Base-by-base conservation (phyloP, 179 eudicot species). In the Camellia oleifera region DNA sequence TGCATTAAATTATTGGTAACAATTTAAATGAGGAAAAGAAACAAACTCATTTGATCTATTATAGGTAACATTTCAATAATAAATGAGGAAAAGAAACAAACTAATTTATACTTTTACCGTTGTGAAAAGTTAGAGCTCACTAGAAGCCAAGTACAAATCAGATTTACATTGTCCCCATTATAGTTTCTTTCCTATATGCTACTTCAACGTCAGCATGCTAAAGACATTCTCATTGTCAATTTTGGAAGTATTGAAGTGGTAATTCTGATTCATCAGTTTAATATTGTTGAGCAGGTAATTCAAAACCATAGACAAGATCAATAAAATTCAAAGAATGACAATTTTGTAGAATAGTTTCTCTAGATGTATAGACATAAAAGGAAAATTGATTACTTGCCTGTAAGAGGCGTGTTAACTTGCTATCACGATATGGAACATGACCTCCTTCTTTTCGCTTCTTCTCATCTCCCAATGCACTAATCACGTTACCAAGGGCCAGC, bases 381-480 rank as follows among this genome's bases (percentile, higher is more conserved):
- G 44, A 18, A 17, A 73, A 3, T 64, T 18, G 10, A 14, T 42
- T 4, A 69, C 80, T 65, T 83, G 81, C 99, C 98, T 97, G 99
- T 77, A 97, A 71, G 40, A 95, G 81, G 7, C 99, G 99, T 14
- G 99, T 97, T 81, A 97, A 86, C 82, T 97, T 97, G 92, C 99
- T 97, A 61, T 97, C 99, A 69, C 99, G 86, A 64, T 97, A 97
- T 1, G 99, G 99, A 67, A 97, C 97, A 84, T 97, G 99, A 44
- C 97, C 98, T 60, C 99, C 99, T 86, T 96, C 99, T 81, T 95
- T 97, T 76, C 99, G 83, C 77, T 93, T 97, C 85, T 90, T 95
- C 71, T 97, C 99, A 87, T 97, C 99, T 56, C 99, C 99, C 74
- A 97, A 83, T 7, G 98, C 99, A 87, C 99, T 95, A 6, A 97